Conservation (phyloP, 495 filamentous ascomycete genomes). For the Beverwykella pulmonaria region DNA sequence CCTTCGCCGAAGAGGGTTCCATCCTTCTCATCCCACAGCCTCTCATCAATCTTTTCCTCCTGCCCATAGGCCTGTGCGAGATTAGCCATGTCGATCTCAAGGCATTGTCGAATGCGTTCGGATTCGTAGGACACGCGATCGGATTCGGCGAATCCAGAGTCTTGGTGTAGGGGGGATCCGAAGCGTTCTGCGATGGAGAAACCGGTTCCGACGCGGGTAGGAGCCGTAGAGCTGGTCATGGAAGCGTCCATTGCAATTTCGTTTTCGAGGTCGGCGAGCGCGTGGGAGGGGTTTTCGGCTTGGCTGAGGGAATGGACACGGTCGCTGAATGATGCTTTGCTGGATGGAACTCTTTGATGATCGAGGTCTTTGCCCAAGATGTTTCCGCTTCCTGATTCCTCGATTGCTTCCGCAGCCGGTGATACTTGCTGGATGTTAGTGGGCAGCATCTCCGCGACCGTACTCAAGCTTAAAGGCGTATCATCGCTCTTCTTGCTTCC, state of each 20-base stretch:
- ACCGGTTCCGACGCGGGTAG: constrained; percentile 11
- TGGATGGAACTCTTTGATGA: constrained; percentile 3
- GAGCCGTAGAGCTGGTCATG: neutral
- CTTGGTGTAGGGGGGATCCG: constrained; percentile 37
- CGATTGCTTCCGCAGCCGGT: neutral
- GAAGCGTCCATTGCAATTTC: constrained; percentile 22
- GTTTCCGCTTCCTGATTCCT: neutral
- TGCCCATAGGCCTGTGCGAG: neutral
- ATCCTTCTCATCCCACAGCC: constrained; percentile 29
- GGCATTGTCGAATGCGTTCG: constrained; percentile 29
- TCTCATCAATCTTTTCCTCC: constrained; percentile 11
- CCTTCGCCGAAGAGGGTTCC: constrained; percentile 17
- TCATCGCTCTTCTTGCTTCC: constrained; percentile 21
- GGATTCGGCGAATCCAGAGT: constrained; percentile 45
- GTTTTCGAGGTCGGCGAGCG: constrained; percentile 32
- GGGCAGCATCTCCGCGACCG: constrained; percentile 21
- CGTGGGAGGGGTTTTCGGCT: neutral
- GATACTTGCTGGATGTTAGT: neutral
- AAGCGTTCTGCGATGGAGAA: constrained; percentile 15
- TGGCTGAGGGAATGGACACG: constrained; percentile 26
- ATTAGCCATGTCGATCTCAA: constrained; percentile 13
- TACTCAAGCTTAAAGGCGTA: constrained; percentile 22
- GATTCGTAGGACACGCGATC: constrained; percentile 14
- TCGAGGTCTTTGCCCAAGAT: neutral
- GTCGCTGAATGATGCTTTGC: constrained; percentile 36